A percentile compares a stretch with the other conserved stretches of the same genome.
phyloP scores from a whole-genome alignment of 768 basidiomycete species.

The Trametes cingulata region DNA sequence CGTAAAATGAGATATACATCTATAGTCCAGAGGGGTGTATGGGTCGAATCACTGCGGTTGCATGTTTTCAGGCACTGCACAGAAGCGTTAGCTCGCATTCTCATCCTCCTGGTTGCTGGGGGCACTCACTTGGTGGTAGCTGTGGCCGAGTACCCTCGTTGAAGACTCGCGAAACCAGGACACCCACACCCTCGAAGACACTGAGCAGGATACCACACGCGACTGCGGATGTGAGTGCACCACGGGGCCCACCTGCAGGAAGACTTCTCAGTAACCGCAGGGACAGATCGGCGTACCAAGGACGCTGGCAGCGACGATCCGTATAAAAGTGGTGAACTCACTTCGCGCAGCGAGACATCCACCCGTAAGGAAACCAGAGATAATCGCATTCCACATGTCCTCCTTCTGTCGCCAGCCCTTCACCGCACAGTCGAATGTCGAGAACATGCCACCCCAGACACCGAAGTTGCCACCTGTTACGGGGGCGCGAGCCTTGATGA shows the following conservation, averaged over 20 bases:
- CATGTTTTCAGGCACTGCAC: slow-evolving; percentile 56
- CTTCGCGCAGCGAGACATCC: slow-evolving; percentile 93
- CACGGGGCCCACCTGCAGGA: slow-evolving; percentile 81
- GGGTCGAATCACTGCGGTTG: slow-evolving; percentile 42
- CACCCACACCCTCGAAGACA: slow-evolving; percentile 93
- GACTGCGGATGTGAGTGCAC: slow-evolving; percentile 89
- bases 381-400: slow-evolving; percentile 98
- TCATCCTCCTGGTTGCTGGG: background rate
- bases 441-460: slow-evolving; percentile 98
- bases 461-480: slow-evolving; percentile 98
- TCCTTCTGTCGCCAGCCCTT: slow-evolving; percentile 97
- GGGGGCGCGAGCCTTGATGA: slow-evolving; percentile 96
- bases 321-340: slow-evolving; percentile 44
- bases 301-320: background rate
- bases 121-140: slow-evolving; percentile 69
- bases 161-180: slow-evolving; percentile 86
- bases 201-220: slow-evolving; percentile 96
- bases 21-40: slow-evolving; percentile 42
- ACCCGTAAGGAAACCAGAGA: slow-evolving; percentile 98
- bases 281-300: background rate
- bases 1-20: slow-evolving; percentile 41
- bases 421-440: slow-evolving; percentile 96
- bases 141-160: slow-evolving; percentile 81
- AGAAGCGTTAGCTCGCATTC: slow-evolving; percentile 7
- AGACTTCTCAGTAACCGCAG: background rate